phyloP scores from a whole-genome alignment of 208 protist genomes.

The Trypanosoma congolense region DNA sequence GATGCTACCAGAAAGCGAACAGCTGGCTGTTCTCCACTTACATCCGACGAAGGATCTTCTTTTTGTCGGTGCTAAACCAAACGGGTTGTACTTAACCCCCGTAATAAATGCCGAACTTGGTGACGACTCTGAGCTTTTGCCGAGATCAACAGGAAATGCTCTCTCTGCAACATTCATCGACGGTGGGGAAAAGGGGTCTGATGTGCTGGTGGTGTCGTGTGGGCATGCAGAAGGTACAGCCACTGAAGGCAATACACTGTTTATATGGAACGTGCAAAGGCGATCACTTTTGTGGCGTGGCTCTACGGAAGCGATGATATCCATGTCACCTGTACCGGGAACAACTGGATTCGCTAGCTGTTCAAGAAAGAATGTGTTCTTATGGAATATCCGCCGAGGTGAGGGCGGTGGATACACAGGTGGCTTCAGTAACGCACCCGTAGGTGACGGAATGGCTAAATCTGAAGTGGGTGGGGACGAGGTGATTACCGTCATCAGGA shows the following conservation, averaged over 20 bases:
- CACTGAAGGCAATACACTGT: constrained; percentile 36
- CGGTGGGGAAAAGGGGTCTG: constrained; percentile 15
- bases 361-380: constrained; percentile 23
- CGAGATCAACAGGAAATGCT: constrained; percentile 43
- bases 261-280: constrained; percentile 44
- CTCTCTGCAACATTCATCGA: constrained; percentile 60
- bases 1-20: constrained; percentile 12
- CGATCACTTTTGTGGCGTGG: constrained; percentile 65
- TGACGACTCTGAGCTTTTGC: constrained; percentile 38
- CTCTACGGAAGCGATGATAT: constrained; percentile 40
- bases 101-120: constrained; percentile 35
- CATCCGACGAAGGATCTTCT: constrained; percentile 51
- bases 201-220: constrained; percentile 73
- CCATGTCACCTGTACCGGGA: constrained; percentile 43
- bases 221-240: constrained; percentile 24
- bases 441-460: constrained; percentile 22
- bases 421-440: no score
- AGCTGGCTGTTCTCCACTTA: constrained; percentile 45
- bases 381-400: constrained; percentile 10
- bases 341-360: constrained; percentile 55
- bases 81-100: constrained; percentile 66
- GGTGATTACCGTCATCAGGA: constrained; percentile 47
- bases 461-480: constrained; percentile 5
- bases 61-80: constrained; percentile 56
- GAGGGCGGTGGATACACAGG: background rate